Evolutionary conservation across 1,284 basidiomycete genomes (phyloP), one percentile per base, ranked within the genome.

Genomic region (Gymnopus androsaceus): DNA sequence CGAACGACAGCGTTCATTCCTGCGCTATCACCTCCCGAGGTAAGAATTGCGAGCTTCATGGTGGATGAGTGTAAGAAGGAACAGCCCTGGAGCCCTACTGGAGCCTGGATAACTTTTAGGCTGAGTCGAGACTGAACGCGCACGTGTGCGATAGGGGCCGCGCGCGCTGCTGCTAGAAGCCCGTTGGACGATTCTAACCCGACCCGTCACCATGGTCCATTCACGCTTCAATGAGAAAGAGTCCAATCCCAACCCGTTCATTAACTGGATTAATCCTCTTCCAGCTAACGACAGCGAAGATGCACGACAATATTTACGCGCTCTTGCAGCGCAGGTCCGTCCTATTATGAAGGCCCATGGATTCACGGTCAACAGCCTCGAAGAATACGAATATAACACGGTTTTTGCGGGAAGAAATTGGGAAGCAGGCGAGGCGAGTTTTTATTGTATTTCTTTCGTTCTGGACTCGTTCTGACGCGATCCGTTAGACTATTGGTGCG

Each of bases 1-100:
- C 95, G 90, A 49, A 97, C 94, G 52, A 90, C 94, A 33, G 95
- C 94, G 70, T 97, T 97, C 94, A 96, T 95, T 65, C 92, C 96
- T 45, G 97, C 95, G 71, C 92, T 94, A 78, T 99, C 96, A 66
- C 97, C 96, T 57, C 96, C 97, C 0, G 91, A 94, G 2, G 96
- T 99, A 66, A 99, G 85, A 52, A 98, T 90, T 4, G 95, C 95
- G 67, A 95, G 80, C 75, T 89, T 90, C 81, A 94, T 45, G 36
- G 36, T 50, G 36, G 21, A 12, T 11, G 17, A 37, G 21, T 17
- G n/a, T 11, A 19, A 23, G 8, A 8, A 21, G 8, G 17, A 15
- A 23, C 6, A 36, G n/a, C 12, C 7, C 8, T 17, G 17, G 28
- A 21, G 6, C 6, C 8, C 30, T 30, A 17, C 23, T 7, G 34